A percentile compares a stretch with the other conserved stretches of the same genome.
phyloP scores from a whole-genome alignment of 441 rosid genomes.

The Populus hybrid region DNA sequence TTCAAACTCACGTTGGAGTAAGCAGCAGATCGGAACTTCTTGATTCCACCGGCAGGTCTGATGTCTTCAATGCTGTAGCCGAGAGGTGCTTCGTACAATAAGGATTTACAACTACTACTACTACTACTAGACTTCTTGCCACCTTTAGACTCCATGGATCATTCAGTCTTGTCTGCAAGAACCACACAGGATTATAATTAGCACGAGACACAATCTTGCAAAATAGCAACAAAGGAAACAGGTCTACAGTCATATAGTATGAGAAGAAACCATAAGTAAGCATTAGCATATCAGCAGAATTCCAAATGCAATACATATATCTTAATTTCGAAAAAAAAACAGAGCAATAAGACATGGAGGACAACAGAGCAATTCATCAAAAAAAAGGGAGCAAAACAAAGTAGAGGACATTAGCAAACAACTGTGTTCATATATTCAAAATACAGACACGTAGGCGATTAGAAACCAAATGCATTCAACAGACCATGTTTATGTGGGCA shows the following conservation, averaged over 20 bases:
- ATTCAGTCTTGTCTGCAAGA: constrained; percentile 30
- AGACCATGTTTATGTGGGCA: too few relatives aligned
- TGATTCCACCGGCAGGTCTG: constrained; percentile 77
- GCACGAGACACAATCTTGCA: background rate
- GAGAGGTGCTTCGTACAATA: constrained; percentile 78
- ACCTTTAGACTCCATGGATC: constrained; percentile 81
- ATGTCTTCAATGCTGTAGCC: constrained; percentile 86
- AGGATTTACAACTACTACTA: constrained; percentile 35
- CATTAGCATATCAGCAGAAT: background rate
- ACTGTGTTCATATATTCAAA: too few relatives aligned
- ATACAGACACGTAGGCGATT: background rate
- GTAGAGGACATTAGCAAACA: too few relatives aligned
- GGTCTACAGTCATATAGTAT: background rate
- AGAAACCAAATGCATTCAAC: too few relatives aligned
- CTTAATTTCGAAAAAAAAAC: too few relatives aligned
- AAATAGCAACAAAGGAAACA: background rate
- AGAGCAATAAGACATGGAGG: background rate
- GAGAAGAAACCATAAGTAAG: background rate
- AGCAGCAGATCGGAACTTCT: constrained; percentile 83
- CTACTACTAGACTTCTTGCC: constrained; percentile 45
- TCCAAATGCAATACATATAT: background rate
- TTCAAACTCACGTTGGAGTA: constrained; percentile 68
- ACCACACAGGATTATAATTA: background rate
- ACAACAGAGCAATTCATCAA: background rate
- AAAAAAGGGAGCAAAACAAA: too few relatives aligned